These are phyloP conservation scores for Penicillium sumatraense DNA, from an alignment of 2,329 filamentous ascomycete genomes.

Conservation along the genomic window DNA sequence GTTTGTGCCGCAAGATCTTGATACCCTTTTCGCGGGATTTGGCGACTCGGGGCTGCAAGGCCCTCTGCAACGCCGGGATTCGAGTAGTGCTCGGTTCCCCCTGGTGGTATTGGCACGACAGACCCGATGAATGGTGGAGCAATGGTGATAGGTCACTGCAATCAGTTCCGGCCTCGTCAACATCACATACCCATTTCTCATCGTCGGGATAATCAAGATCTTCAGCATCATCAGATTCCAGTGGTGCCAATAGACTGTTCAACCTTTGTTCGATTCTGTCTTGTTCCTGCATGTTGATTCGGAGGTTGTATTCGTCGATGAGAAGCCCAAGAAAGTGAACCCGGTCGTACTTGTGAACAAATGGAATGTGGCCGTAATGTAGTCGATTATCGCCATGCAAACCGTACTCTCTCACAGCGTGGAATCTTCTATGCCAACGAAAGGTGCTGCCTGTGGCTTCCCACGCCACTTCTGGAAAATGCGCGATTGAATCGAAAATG, in stretches of 20 bases:
- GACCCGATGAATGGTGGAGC: neutral
- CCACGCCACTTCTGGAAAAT: neutral
- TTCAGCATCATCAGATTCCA: neutral
- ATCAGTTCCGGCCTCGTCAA: neutral
- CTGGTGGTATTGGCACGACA: neutral
- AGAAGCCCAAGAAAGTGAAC: slow-evolving; percentile 1
- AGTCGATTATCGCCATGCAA: slow-evolving; percentile 6
- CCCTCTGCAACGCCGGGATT: neutral
- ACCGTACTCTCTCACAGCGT: slow-evolving; percentile 7
- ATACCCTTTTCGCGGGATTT: slow-evolving; percentile 2
- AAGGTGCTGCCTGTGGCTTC: neutral
- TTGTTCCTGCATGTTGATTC: slow-evolving; percentile 6
- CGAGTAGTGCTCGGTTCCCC: neutral
- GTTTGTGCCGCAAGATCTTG: neutral
- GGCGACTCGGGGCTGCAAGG: neutral
- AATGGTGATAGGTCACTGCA: slow-evolving; percentile 1
- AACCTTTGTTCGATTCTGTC: slow-evolving; percentile 5
- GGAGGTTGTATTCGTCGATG: slow-evolving; percentile 8
- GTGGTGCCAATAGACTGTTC: neutral
- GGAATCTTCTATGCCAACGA: slow-evolving; percentile 4
- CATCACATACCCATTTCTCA: neutral
- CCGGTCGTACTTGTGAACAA: slow-evolving; percentile 6
- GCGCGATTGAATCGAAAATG: too few relatives aligned
- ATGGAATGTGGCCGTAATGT: slow-evolving; percentile 7
- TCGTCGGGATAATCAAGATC: neutral